A percentile compares a stretch with the other conserved stretches of the same genome.
These are phyloP conservation scores for Wickerhamomyces sp. DNA, from an alignment of 1,139 yeast genomes.

Conservation along the genomic window DNA sequence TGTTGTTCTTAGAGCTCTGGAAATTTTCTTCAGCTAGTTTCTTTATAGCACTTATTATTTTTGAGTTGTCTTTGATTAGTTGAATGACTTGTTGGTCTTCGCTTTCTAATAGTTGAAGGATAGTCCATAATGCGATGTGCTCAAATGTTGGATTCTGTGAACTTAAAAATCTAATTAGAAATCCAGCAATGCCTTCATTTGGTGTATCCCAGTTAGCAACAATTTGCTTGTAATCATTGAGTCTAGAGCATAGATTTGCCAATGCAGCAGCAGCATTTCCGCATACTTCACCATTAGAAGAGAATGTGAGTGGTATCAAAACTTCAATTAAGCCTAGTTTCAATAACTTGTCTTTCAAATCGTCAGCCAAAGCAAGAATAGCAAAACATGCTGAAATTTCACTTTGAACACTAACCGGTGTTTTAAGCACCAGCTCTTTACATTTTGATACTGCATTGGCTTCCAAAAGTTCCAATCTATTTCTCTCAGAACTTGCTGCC, in stretches of 20 bases:
- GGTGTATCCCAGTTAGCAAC: conserved; percentile 78
- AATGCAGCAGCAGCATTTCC: conserved; percentile 98
- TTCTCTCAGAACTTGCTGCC: conserved; percentile 93
- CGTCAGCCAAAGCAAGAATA: conserved; percentile 93
- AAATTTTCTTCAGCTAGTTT: conserved; percentile 38
- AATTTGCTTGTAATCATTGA: conserved; percentile 72
- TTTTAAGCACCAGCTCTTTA: conserved; percentile 76
- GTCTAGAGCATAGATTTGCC: conserved; percentile 91
- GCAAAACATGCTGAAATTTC: conserved; percentile 98
- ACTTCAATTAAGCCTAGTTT: conserved; percentile 85
- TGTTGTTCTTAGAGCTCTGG: conserved; percentile 28
- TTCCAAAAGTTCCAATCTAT: conserved; percentile 84
- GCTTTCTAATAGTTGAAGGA: conserved; percentile 85
- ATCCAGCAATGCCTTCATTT: conserved; percentile 81
- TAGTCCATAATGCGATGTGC: conserved; percentile 97
- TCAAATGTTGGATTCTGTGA: conserved; percentile 94
- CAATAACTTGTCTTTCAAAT: conserved; percentile 79
- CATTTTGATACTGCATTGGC: conserved; percentile 96
- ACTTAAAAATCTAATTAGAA: conserved; percentile 72
- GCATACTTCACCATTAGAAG: conserved; percentile 90
- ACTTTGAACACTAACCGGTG: conserved; percentile 87
- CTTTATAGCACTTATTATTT: conserved; percentile 54
- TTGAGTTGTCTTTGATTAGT: conserved; percentile 55
- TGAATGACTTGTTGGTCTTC: conserved; percentile 67
- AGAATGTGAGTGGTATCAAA: conserved; percentile 83